phyloP scores from a whole-genome alignment of 2,329 filamentous ascomycete genomes.

The Hypoxylon sp. region DNA sequence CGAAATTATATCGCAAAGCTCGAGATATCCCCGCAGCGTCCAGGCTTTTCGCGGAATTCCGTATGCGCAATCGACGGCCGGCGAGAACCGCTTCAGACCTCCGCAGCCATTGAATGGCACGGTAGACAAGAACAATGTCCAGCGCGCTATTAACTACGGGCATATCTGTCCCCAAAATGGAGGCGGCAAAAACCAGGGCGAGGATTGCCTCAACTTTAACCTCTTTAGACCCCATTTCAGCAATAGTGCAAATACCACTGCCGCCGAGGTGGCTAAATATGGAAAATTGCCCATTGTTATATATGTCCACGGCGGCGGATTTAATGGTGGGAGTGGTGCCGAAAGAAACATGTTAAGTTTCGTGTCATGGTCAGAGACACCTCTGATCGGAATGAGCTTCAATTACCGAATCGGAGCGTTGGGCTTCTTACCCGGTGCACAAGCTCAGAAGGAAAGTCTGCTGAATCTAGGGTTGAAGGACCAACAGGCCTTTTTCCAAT shows the following conservation, averaged over 20 bases:
- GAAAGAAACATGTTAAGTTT: constrained; percentile 73
- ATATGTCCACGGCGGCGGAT: constrained; percentile 74
- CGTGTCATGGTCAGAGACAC: constrained; percentile 66
- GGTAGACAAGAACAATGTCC: constrained; percentile 51
- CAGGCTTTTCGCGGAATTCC: constrained; percentile 65
- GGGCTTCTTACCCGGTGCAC: constrained; percentile 74
- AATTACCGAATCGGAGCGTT: constrained; percentile 75
- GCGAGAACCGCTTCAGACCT: constrained; percentile 61
- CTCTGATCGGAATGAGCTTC: constrained; percentile 70
- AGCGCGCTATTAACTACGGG: constrained; percentile 53
- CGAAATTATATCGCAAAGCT: constrained; percentile 50
- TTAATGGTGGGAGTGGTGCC: constrained; percentile 66
- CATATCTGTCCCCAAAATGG: constrained; percentile 53
- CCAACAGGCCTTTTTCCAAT: constrained; percentile 69
- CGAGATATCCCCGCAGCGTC: constrained; percentile 56
- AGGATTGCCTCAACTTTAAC: constrained; percentile 68
- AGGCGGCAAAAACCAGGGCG: constrained; percentile 54
- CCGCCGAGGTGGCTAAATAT: constrained; percentile 45
- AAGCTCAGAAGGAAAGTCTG: constrained; percentile 66
- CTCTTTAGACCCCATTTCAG: constrained; percentile 60
- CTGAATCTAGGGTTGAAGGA: constrained; percentile 76
- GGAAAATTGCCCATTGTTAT: constrained; percentile 64
- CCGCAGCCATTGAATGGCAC: constrained; percentile 54
- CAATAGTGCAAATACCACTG: constrained; percentile 43
- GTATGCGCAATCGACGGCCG: constrained; percentile 58